A percentile compares a stretch with the other conserved stretches of the same genome.
phyloP scores from a whole-genome alignment of 1,284 basidiomycete genomes.

The Cutaneotrichosporon sp. region DNA sequence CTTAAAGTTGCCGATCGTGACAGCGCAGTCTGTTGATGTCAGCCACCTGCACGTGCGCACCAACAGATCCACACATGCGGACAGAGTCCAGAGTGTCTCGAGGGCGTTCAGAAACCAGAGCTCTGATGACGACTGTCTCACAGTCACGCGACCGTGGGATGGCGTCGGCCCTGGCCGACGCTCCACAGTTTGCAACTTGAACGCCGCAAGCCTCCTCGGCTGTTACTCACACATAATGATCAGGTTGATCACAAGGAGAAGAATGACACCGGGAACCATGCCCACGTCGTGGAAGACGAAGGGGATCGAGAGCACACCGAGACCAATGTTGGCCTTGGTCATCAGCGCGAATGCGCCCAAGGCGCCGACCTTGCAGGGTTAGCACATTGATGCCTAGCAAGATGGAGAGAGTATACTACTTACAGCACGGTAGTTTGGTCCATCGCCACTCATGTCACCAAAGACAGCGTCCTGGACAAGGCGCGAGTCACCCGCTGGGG shows the following conservation, averaged over 20 bases:
- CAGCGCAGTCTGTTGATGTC: constrained; percentile 14
- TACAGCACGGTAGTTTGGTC: constrained; percentile 32
- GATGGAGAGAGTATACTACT: neutral
- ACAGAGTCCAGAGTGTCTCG: too few relatives aligned
- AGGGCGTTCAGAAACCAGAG: too few relatives aligned
- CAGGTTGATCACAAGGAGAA: constrained; percentile 29
- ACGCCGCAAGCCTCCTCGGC: neutral
- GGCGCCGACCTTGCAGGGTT: constrained; percentile 12
- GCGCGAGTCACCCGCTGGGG: constrained; percentile 9
- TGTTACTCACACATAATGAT: constrained; percentile 31
- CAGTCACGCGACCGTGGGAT: too few relatives aligned
- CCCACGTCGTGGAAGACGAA: constrained; percentile 31
- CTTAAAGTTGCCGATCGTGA: constrained; percentile 40
- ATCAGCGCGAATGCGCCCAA: constrained; percentile 21
- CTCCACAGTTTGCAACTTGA: neutral
- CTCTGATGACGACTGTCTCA: neutral
- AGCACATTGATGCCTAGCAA: too few relatives aligned
- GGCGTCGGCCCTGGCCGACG: too few relatives aligned
- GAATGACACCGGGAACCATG: constrained; percentile 33
- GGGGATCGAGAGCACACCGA: constrained; percentile 38
- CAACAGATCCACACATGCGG: neutral
- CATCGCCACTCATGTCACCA: constrained; percentile 26
- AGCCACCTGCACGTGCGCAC: neutral
- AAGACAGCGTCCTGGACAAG: constrained; percentile 28
- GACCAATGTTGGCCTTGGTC: constrained; percentile 35